Conservation (phyloP, 352 stramenopile species). For the Globisporangium sylvaticum region DNA sequence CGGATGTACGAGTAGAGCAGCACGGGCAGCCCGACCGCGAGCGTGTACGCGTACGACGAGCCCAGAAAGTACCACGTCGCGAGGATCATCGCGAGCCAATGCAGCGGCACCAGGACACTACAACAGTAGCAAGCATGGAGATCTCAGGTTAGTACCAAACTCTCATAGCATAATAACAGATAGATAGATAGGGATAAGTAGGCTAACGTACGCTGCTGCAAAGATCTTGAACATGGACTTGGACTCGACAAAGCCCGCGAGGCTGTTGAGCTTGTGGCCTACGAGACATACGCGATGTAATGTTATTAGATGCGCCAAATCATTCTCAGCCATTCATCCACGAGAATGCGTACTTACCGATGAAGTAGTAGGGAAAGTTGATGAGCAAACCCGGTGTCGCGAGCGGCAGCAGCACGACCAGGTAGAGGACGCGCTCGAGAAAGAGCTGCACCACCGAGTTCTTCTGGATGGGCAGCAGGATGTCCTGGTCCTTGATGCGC, state of each 20-base stretch:
- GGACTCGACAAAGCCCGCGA: conserved; percentile 66
- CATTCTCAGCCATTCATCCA: not conserved
- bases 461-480: conserved; percentile 43
- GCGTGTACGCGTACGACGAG: conserved; percentile 50
- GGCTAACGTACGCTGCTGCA: conserved; percentile 40
- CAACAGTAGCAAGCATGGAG: conserved; percentile 3
- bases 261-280: conserved; percentile 68
- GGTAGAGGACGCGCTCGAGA: conserved; percentile 57
- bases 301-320: not conserved
- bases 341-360: conserved; percentile 40
- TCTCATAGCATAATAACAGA: not conserved
- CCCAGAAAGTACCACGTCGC: conserved; percentile 50
- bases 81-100: conserved; percentile 65
- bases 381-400: conserved; percentile 61
- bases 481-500: conserved; percentile 68
- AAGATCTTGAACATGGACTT: conserved; percentile 85
- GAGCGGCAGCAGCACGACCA: conserved; percentile 67
- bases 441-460: conserved; percentile 60
- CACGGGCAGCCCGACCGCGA: conserved; percentile 53
- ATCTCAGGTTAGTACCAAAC: conserved; percentile 10
- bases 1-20: conserved; percentile 77
- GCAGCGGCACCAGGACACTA: conserved; percentile 61
- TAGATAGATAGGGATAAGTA: not conserved
- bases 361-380: conserved; percentile 78
- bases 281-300: not conserved